Percentiles rank a stretch among this genome's conserved stretches.
These are phyloP conservation scores for Chenopodium suecicum DNA, from an alignment of 148 eudicot genomes.

Conservation along the genomic window DNA sequence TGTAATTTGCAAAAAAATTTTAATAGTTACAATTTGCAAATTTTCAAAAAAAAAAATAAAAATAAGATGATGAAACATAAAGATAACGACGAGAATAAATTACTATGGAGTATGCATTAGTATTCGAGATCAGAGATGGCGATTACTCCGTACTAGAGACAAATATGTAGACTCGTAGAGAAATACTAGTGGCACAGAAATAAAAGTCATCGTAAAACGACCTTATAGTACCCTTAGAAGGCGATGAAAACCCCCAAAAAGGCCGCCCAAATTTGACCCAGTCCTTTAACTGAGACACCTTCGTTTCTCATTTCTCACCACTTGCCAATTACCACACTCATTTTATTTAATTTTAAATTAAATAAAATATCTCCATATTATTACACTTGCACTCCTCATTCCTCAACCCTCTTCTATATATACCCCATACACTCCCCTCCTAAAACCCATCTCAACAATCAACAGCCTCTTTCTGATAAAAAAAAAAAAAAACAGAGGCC, in stretches of 20 bases:
- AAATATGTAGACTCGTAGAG: not conserved
- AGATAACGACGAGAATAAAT: too few species aligned
- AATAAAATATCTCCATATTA: not conserved
- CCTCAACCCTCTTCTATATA: slow-evolving; percentile 27
- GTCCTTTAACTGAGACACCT: slow-evolving; percentile 9
- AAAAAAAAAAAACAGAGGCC: not conserved
- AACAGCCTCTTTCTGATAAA: too few species aligned
- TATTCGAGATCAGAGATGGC: not conserved
- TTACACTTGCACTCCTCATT: not conserved
- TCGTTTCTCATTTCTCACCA: not conserved
- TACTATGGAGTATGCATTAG: not conserved
- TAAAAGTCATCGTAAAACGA: not conserved
- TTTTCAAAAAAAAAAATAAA: too few species aligned
- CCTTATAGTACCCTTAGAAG: slow-evolving; percentile 15
- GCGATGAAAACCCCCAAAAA: not conserved
- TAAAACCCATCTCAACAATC: not conserved
- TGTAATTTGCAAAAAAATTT: too few species aligned
- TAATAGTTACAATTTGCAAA: too few species aligned
- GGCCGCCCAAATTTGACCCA: slow-evolving; percentile 28
- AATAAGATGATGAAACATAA: too few species aligned
- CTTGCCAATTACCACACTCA: not conserved
- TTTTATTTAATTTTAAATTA: not conserved
- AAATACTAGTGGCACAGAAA: not conserved
- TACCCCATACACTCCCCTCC: not conserved
- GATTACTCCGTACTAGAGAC: not conserved